Evolutionary conservation across 1,284 basidiomycete genomes (phyloP).

Genomic region (Pascua guehoae): DNA sequence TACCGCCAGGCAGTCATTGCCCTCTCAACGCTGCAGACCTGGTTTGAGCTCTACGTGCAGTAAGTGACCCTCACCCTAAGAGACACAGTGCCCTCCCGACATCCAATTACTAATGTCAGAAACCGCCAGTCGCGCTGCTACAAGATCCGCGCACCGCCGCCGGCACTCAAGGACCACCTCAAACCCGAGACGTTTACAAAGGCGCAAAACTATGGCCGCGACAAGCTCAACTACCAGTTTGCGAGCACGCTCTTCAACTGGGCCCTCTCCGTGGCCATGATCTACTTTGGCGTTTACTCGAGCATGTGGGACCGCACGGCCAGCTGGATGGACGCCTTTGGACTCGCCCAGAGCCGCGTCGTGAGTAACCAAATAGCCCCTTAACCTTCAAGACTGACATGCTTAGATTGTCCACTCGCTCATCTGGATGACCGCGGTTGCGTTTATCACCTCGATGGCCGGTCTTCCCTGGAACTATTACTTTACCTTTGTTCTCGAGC

Average conservation of each 20-base stretch:
- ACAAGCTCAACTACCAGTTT: slow-evolving; percentile 84
- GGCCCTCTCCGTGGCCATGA: slow-evolving; percentile 63
- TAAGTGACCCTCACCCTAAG: slow-evolving; percentile 15
- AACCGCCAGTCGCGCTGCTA: slow-evolving; percentile 78
- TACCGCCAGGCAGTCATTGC: slow-evolving; percentile 30
- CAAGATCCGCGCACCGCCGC: slow-evolving; percentile 70
- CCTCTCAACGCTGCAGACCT: slow-evolving; percentile 29
- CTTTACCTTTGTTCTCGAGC: slow-evolving; percentile 88
- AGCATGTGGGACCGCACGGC: slow-evolving; percentile 62
- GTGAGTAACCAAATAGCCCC: slow-evolving; percentile 18
- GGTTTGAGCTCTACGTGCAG: slow-evolving; percentile 38
- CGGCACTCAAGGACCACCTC: slow-evolving; percentile 69
- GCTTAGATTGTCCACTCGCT: slow-evolving; percentile 76
- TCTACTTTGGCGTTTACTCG: slow-evolving; percentile 73
- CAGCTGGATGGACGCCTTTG: slow-evolving; percentile 51
- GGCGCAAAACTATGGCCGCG: slow-evolving; percentile 83
- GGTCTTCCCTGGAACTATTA: slow-evolving; percentile 72
- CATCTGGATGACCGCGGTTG: slow-evolving; percentile 67
- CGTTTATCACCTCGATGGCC: slow-evolving; percentile 64
- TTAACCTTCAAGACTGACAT: slow-evolving; percentile 5
- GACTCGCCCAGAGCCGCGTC: slow-evolving; percentile 44
- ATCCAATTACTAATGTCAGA: slow-evolving; percentile 11
- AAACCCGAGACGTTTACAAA: slow-evolving; percentile 72
- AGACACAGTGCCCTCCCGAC: no score
- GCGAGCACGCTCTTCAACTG: slow-evolving; percentile 71